Evolutionary conservation across 495 filamentous ascomycete genomes (phyloP).

Genomic region (Aspergillus taichungensis): DNA sequence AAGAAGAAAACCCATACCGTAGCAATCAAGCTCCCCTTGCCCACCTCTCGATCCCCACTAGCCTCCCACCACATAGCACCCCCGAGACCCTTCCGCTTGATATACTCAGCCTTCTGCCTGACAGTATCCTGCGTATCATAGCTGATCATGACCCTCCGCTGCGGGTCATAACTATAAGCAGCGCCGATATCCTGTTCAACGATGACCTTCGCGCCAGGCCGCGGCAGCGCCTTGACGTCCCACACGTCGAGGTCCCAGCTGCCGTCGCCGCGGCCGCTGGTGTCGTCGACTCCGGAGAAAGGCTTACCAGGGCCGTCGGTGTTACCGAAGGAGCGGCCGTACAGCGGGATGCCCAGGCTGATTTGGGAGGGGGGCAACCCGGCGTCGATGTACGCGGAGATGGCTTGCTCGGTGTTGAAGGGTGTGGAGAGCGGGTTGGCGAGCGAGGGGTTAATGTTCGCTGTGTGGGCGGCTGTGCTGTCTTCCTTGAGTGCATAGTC

Average conservation of each 20-base stretch:
- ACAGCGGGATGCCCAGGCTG: slow-evolving; percentile 76
- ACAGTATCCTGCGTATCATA: slow-evolving; percentile 64
- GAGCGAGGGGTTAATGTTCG: slow-evolving; percentile 56
- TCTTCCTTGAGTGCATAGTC: slow-evolving; percentile 71
- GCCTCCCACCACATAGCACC: slow-evolving; percentile 92
- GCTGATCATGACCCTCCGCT: slow-evolving; percentile 52
- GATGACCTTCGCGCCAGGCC: slow-evolving; percentile 1
- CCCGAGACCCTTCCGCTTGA: slow-evolving; percentile 54
- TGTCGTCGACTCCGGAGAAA: slow-evolving; percentile 60
- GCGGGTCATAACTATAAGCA: slow-evolving; percentile 60
- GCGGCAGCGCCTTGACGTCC: slow-evolving; percentile 32
- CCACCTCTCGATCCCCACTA: slow-evolving; percentile 53
- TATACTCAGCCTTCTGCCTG: slow-evolving; percentile 54
- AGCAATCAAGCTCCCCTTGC: slow-evolving; percentile 50
- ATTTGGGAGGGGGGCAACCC: slow-evolving; percentile 62
- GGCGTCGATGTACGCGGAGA: slow-evolving; percentile 50
- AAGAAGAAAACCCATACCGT: slow-evolving; percentile 33
- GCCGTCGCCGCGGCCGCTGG: slow-evolving; percentile 50
- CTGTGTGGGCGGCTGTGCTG: slow-evolving; percentile 56
- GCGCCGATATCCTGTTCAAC: slow-evolving; percentile 25
- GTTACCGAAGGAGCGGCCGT: slow-evolving; percentile 68
- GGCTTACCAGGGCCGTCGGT: slow-evolving; percentile 61
- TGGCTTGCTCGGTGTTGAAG: slow-evolving; percentile 58
- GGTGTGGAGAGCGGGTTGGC: slow-evolving; percentile 51
- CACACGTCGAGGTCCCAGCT: slow-evolving; percentile 71